These are phyloP conservation scores for Boletales sp. DNA, from an alignment of 768 basidiomycete genomes.

Conservation along the genomic window DNA sequence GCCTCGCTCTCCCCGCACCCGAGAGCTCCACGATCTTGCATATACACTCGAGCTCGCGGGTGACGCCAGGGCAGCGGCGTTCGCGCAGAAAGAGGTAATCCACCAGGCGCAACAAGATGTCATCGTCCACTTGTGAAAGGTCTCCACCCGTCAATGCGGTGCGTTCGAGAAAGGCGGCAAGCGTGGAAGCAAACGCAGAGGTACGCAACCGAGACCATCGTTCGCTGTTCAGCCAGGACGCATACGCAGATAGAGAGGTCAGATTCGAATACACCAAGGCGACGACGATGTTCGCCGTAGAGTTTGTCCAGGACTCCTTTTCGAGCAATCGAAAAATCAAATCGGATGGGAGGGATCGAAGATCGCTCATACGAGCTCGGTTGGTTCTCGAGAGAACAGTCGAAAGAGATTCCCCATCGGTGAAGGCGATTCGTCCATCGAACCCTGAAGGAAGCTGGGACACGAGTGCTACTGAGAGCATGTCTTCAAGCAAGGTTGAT, in stretches of 20 bases:
- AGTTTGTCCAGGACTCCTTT: conserved; percentile 40
- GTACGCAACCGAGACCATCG: conserved; percentile 12
- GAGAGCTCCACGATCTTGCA: conserved; percentile 25
- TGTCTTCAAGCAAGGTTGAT: conserved; percentile 41
- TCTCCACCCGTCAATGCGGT: conserved; percentile 14
- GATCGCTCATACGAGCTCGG: background rate
- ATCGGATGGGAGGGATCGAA: conserved; percentile 11
- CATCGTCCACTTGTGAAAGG: conserved; percentile 18
- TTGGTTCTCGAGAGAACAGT: background rate
- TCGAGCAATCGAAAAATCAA: conserved; percentile 37
- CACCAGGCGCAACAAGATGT: conserved; percentile 32
- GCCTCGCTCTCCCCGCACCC: conserved; percentile 16
- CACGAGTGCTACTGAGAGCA: conserved; percentile 43
- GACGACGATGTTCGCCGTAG: conserved; percentile 42
- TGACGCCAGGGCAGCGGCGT: background rate
- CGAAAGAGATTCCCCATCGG: conserved; percentile 5
- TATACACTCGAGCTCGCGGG: conserved; percentile 23
- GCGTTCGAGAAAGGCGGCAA: conserved; percentile 49
- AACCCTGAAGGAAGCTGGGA: conserved; percentile 30
- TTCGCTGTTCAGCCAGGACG: conserved; percentile 38
- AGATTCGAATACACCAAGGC: conserved; percentile 42
- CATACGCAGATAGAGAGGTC: conserved; percentile 24
- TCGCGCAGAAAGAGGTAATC: conserved; percentile 15
- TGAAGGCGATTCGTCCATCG: conserved; percentile 18
- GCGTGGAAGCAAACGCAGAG: conserved; percentile 34